A percentile compares a stretch with the other conserved stretches of the same genome.
Evolutionary conservation across 805 yeast species (phyloP).

Genomic region (Lipomyces japonicus): DNA sequence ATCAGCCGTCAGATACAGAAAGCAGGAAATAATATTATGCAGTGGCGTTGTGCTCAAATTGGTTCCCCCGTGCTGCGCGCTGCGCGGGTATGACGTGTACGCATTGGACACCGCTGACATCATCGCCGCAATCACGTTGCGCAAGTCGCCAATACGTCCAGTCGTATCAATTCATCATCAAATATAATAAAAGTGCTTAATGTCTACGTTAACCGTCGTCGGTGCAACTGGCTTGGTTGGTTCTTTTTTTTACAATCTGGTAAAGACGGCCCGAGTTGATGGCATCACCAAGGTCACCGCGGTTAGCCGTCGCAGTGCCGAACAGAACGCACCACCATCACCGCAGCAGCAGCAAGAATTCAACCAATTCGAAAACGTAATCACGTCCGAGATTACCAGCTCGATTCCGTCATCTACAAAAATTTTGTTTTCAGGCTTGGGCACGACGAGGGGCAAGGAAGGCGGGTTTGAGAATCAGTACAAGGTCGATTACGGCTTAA

Average conservation of each 20-base stretch:
- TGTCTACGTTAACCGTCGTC: conserved; percentile 33
- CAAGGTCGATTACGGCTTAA: conserved; percentile 70
- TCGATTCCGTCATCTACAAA: conserved; percentile 30
- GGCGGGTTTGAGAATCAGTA: conserved; percentile 70
- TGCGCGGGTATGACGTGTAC: too few relatives aligned
- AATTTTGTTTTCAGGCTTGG: conserved; percentile 59
- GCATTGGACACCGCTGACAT: too few relatives aligned
- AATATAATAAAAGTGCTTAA: background rate
- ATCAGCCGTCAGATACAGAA: too few relatives aligned
- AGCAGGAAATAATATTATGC: too few relatives aligned
- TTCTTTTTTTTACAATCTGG: conserved; percentile 48
- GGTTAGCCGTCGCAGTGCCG: conserved; percentile 19
- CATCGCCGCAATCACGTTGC: too few relatives aligned
- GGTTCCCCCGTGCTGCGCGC: too few relatives aligned
- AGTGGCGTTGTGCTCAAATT: too few relatives aligned
- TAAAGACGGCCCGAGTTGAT: conserved; percentile 39
- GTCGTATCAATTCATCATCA: background rate
- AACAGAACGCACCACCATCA: conserved; percentile 43
- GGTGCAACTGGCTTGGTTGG: conserved; percentile 87
- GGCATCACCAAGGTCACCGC: conserved; percentile 44
- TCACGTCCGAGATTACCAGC: conserved; percentile 29
- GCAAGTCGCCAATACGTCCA: too few relatives aligned
- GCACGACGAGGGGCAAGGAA: conserved; percentile 64
- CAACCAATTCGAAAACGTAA: conserved; percentile 50
- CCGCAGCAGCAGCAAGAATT: conserved; percentile 41